These are phyloP conservation scores for Naganishia albida DNA, from an alignment of 1,284 basidiomycete species.

Conservation along the genomic window DNA sequence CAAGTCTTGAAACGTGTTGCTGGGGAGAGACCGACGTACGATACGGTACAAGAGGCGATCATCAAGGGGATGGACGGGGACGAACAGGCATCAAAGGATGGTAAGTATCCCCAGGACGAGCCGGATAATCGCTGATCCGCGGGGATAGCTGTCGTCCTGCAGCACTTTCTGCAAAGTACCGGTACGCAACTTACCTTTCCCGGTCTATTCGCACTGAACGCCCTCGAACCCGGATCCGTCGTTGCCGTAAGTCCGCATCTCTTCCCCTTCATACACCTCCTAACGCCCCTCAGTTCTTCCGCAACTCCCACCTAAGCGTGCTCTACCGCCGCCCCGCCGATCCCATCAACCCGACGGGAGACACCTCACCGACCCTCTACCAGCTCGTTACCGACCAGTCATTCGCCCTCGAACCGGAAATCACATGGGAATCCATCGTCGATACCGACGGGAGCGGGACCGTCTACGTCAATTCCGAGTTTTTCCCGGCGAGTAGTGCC, in stretches of 20 bases:
- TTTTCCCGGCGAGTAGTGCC: slow-evolving; percentile 64
- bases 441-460: slow-evolving; percentile 78
- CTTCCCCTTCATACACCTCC: slow-evolving; percentile 34
- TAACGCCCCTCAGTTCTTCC: slow-evolving; percentile 61
- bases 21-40: slow-evolving; percentile 30
- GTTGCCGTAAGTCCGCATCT: slow-evolving; percentile 47
- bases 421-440: slow-evolving; percentile 85
- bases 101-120: not conserved
- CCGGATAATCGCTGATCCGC: not conserved
- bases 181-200: slow-evolving; percentile 64
- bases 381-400: slow-evolving; percentile 78
- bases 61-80: slow-evolving; percentile 33
- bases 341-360: slow-evolving; percentile 39
- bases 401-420: slow-evolving; percentile 71
- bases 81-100: slow-evolving; percentile 5
- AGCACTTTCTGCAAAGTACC: slow-evolving; percentile 27
- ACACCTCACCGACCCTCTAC: slow-evolving; percentile 62
- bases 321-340: slow-evolving; percentile 65
- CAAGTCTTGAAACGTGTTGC: slow-evolving; percentile 25
- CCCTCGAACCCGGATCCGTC: slow-evolving; percentile 40
- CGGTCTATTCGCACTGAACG: slow-evolving; percentile 57
- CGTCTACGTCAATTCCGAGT: slow-evolving; percentile 72
- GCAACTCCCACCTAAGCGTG: slow-evolving; percentile 84
- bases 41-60: slow-evolving; percentile 34
- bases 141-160: slow-evolving; percentile 9